These are phyloP conservation scores for Rubroboletus satanas DNA, from an alignment of 768 basidiomycete genomes.

Conservation along the genomic window DNA sequence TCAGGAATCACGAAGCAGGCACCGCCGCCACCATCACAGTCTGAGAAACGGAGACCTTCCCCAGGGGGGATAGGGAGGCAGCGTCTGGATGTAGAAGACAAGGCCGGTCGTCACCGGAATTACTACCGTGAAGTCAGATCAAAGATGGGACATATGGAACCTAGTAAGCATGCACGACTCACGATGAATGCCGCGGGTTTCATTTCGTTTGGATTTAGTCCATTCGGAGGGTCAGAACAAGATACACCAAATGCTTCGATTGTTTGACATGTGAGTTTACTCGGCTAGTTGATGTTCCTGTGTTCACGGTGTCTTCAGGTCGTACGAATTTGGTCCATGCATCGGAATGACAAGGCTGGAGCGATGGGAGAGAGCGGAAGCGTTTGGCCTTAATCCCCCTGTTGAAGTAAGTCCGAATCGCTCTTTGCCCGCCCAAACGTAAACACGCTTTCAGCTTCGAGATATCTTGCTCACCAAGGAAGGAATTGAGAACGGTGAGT, in stretches of 20 bases:
- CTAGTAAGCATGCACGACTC: conserved; percentile 40
- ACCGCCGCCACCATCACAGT: neutral
- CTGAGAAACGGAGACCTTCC: conserved; percentile 3
- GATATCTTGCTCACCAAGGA: conserved; percentile 73
- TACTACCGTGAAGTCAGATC: conserved; percentile 43
- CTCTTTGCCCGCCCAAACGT: neutral
- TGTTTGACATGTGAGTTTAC: conserved; percentile 64
- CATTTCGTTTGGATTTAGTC: conserved; percentile 40
- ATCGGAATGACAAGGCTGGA: conserved; percentile 74
- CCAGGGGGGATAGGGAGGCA: conserved; percentile 15
- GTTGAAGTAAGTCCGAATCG: conserved; percentile 49
- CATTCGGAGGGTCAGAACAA: conserved; percentile 58
- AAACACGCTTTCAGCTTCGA: conserved; percentile 49
- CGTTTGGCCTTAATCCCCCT: conserved; percentile 78
- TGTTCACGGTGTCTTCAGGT: conserved; percentile 37
- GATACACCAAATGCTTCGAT: conserved; percentile 66
- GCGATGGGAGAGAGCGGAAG: conserved; percentile 81
- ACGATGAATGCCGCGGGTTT: neutral
- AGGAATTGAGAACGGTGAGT: conserved; percentile 50
- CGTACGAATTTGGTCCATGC: conserved; percentile 79
- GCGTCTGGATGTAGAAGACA: conserved; percentile 42
- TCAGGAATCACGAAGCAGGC: conserved; percentile 2
- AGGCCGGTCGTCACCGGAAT: conserved; percentile 49
- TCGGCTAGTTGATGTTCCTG: neutral
- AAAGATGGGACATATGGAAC: conserved; percentile 53